Conservation (phyloP, 2,329 filamentous ascomycete genomes). For the Pestalotiopsis sp. region DNA sequence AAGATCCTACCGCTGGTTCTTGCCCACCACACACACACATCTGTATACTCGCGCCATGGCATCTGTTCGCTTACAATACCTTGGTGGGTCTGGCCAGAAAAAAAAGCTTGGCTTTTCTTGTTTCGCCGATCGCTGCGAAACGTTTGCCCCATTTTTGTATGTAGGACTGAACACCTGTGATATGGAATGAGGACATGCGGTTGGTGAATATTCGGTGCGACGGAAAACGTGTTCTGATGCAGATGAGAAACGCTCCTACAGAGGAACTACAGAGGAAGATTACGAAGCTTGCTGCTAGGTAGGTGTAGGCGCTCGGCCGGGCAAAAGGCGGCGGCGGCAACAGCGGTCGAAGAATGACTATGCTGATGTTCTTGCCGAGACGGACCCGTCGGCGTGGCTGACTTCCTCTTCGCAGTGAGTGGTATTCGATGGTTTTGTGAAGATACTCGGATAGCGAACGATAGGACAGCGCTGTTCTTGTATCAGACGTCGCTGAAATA, state of each 20-base stretch:
- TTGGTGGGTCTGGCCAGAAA: neutral
- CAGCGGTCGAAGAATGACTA: neutral
- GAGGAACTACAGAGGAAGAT: neutral
- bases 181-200: neutral
- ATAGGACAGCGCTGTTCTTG: no score
- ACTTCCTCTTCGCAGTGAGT: no score
- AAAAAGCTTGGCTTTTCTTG: conserved; percentile 1
- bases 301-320: neutral
- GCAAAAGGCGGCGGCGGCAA: neutral
- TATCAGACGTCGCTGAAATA: no score
- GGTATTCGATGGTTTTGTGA: no score
- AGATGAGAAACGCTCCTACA: neutral
- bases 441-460: no score
- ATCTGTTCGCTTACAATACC: neutral
- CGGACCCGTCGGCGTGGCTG: neutral
- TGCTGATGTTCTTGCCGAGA: neutral
- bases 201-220: neutral
- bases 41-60: neutral
- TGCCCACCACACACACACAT: no score
- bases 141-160: neutral
- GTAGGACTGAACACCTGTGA: neutral
- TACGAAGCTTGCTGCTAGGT: neutral
- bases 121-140: conserved; percentile 14
- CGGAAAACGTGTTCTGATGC: neutral
- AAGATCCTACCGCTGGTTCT: no score